A percentile compares a stretch with the other conserved stretches of the same genome.
phyloP scores from a whole-genome alignment of 352 stramenopile species.

The Phytophthora boehmeriae region DNA sequence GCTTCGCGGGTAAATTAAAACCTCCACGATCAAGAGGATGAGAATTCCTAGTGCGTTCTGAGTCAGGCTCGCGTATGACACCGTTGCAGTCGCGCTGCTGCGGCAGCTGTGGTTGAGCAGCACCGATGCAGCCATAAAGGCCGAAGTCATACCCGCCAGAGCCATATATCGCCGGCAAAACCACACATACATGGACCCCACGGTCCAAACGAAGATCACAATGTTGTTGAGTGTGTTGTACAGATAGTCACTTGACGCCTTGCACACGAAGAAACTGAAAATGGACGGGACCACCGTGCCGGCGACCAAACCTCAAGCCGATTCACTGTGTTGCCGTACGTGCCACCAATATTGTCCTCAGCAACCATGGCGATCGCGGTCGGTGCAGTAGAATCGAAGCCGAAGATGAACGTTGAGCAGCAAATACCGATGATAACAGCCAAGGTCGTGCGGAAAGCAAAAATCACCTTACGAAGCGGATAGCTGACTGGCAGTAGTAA shows the following conservation, averaged over 20 bases:
- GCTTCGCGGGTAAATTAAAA: constrained; percentile 58
- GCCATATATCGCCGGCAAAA: constrained; percentile 63
- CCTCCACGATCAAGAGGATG: constrained; percentile 70
- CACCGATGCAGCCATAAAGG: constrained; percentile 69
- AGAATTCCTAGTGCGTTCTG: constrained; percentile 75
- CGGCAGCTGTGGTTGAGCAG: constrained; percentile 62
- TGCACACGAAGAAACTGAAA: constrained; percentile 82
- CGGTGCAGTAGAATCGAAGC: constrained; percentile 65
- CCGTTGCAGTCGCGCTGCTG: constrained; percentile 27
- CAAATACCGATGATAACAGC: constrained; percentile 64
- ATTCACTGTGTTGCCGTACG: constrained; percentile 73
- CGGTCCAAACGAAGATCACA: constrained; percentile 66
- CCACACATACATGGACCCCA: constrained; percentile 80
- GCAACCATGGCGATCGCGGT: constrained; percentile 78
- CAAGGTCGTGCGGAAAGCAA: constrained; percentile 67
- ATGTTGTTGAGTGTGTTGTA: constrained; percentile 76
- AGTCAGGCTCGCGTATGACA: constrained; percentile 72
- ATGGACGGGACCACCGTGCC: constrained; percentile 79
- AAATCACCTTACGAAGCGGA: constrained; percentile 49
- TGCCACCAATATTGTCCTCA: constrained; percentile 67
- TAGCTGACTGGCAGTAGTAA: constrained; percentile 54
- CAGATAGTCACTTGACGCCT: constrained; percentile 37
- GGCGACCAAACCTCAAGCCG: constrained; percentile 64
- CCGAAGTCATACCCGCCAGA: constrained; percentile 66
- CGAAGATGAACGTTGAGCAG: constrained; percentile 75